A percentile compares a stretch with the other conserved stretches of the same genome.
Conservation (phyloP, 371 early-diverging fungal species). For the Mucor circinelloides region DNA sequence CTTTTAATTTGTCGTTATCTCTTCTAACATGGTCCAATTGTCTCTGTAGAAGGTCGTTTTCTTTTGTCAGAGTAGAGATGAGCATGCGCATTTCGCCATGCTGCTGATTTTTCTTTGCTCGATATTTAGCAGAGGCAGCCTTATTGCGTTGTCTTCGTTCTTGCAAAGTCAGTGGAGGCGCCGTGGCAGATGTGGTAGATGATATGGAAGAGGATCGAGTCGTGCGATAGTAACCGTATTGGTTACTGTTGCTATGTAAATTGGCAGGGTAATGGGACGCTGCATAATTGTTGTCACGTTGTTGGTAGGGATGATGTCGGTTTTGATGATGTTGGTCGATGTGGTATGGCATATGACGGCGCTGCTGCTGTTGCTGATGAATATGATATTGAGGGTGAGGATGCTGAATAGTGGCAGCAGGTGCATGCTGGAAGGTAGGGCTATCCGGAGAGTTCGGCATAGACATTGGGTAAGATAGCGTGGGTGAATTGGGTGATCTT, state of each 20-base stretch:
- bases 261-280: not conserved
- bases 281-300: not conserved
- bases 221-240: not conserved
- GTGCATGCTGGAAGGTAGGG: not conserved
- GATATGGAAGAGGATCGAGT: not conserved
- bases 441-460: not conserved
- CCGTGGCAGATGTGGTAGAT: constrained; percentile 3
- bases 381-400: not conserved
- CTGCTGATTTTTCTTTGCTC: constrained; percentile 65
- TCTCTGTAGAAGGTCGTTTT: constrained; percentile 50
- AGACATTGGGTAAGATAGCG: not conserved
- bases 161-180: constrained; percentile 45
- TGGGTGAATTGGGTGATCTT: not conserved
- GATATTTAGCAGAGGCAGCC: constrained; percentile 66
- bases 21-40: constrained; percentile 52
- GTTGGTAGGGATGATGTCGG: not conserved
- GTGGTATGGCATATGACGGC: not conserved
- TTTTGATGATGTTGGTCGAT: not conserved
- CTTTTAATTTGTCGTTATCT: constrained; percentile 53
- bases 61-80: constrained; percentile 48
- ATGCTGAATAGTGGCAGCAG: not conserved
- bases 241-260: not conserved
- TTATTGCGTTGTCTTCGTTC: constrained; percentile 65
- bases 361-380: not conserved
- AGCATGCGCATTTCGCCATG: constrained; percentile 59